phyloP scores from a whole-genome alignment of 768 basidiomycete genomes.

The Suillus fuscotomentosus region DNA sequence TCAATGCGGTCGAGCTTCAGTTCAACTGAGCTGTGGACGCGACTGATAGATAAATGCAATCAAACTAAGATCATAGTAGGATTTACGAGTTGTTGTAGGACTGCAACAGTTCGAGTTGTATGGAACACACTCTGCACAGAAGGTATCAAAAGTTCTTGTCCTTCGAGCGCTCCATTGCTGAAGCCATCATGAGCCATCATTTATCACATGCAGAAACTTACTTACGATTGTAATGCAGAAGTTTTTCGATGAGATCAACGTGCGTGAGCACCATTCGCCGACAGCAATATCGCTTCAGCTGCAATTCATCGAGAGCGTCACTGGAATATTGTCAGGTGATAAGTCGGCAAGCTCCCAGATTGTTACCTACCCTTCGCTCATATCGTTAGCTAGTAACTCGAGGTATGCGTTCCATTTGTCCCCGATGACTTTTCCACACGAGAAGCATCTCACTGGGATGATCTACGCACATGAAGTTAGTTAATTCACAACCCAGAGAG shows the following conservation, averaged over 20 bases:
- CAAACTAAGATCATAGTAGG: too few species aligned
- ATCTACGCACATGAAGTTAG: slow-evolving; percentile 52
- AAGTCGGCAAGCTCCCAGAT: background rate
- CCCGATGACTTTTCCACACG: slow-evolving; percentile 95
- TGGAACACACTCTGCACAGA: background rate
- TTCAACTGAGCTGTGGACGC: too few species aligned
- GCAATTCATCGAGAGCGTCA: slow-evolving; percentile 85
- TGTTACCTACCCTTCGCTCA: slow-evolving; percentile 88
- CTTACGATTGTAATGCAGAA: slow-evolving; percentile 92
- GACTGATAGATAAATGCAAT: too few species aligned
- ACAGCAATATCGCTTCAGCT: slow-evolving; percentile 94
- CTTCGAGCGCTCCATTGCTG: slow-evolving; percentile 34
- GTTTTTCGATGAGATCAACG: slow-evolving; percentile 96
- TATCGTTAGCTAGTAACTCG: slow-evolving; percentile 74
- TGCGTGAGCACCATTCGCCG: slow-evolving; percentile 97
- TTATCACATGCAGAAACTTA: slow-evolving; percentile 28
- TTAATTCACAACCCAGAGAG: background rate
- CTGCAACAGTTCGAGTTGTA: too few species aligned
- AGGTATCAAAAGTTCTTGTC: slow-evolving; percentile 22
- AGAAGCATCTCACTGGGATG: slow-evolving; percentile 94
- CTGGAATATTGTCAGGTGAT: slow-evolving; percentile 36
- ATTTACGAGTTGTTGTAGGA: too few species aligned
- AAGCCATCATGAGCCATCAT: background rate
- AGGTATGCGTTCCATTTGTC: slow-evolving; percentile 94
- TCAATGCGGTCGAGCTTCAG: too few species aligned